phyloP scores from a whole-genome alignment of 345 rosid species.

The Gossypium sturtianum region DNA sequence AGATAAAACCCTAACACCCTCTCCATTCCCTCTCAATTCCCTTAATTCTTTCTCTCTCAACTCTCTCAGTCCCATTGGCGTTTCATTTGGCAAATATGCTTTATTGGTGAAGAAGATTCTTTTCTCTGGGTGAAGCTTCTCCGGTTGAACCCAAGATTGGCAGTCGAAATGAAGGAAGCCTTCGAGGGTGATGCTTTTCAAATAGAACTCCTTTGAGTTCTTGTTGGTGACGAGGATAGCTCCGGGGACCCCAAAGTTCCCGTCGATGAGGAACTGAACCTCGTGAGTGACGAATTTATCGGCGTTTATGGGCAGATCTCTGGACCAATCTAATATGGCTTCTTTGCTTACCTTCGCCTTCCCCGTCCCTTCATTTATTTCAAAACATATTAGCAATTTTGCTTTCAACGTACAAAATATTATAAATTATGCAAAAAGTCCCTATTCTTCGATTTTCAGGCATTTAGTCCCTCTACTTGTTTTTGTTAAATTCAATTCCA shows the following conservation, averaged over 20 bases:
- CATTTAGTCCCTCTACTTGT: too few relatives aligned
- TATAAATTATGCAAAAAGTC: too few relatives aligned
- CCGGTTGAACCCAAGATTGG: slow-evolving; percentile 91
- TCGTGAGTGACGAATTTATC: slow-evolving; percentile 51
- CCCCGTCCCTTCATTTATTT: slow-evolving; percentile 42
- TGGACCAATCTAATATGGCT: slow-evolving; percentile 78
- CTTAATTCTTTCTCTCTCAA: slow-evolving; percentile 4
- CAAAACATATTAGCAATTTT: background rate
- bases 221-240: slow-evolving; percentile 75
- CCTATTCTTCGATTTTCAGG: too few relatives aligned
- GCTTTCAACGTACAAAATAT: too few relatives aligned
- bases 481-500: too few relatives aligned
- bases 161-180: slow-evolving; percentile 84
- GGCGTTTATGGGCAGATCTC: slow-evolving; percentile 43
- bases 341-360: slow-evolving; percentile 69
- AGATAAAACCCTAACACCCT: background rate
- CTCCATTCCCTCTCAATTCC: slow-evolving; percentile 12
- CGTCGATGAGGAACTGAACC: slow-evolving; percentile 68
- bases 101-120: slow-evolving; percentile 77
- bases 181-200: slow-evolving; percentile 76
- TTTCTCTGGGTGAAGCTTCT: slow-evolving; percentile 49
- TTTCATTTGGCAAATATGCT: slow-evolving; percentile 22
- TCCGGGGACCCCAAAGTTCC: slow-evolving; percentile 75
- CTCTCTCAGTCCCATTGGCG: slow-evolving; percentile 4
- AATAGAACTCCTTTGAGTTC: slow-evolving; percentile 75